phyloP scores from a whole-genome alignment of 257 asterid species.

The Coffea eugenioides region DNA sequence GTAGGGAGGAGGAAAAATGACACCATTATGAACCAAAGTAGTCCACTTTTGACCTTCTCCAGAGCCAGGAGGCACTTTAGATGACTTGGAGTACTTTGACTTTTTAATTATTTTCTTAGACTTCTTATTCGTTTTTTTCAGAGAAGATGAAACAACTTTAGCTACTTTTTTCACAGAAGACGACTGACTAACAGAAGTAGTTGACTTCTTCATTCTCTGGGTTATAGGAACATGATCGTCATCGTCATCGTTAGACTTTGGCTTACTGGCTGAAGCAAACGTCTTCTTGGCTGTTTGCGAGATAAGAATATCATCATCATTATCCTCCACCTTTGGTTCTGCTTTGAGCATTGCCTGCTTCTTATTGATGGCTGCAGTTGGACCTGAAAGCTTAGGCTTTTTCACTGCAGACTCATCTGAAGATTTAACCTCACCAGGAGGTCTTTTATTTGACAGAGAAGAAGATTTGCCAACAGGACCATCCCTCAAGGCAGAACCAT shows the following conservation, averaged over 20 bases:
- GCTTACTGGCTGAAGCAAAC: slow-evolving; percentile 39
- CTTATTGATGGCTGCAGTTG: slow-evolving; percentile 31
- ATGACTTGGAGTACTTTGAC: slow-evolving; percentile 68
- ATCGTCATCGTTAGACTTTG: slow-evolving; percentile 33
- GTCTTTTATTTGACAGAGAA: slow-evolving; percentile 61
- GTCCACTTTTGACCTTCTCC: slow-evolving; percentile 99
- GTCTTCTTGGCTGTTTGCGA: slow-evolving; percentile 64
- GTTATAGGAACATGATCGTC: slow-evolving; percentile 74
- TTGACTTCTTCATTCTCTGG: slow-evolving; percentile 56
- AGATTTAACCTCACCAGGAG: slow-evolving; percentile 48
- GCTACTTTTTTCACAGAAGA: slow-evolving; percentile 35
- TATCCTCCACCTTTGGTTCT: slow-evolving; percentile 65
- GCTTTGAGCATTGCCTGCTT: slow-evolving; percentile 49
- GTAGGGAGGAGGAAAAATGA: slow-evolving; percentile 95
- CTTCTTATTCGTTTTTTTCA: slow-evolving; percentile 46
- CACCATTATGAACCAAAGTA: slow-evolving; percentile 89
- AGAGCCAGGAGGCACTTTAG: slow-evolving; percentile 77
- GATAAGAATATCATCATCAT: slow-evolving; percentile 75
- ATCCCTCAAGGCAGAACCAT: slow-evolving; percentile 55
- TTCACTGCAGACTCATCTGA: slow-evolving; percentile 44
- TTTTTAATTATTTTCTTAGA: slow-evolving; percentile 54
- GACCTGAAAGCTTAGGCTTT: slow-evolving; percentile 64
- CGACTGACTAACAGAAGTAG: slow-evolving; percentile 47
- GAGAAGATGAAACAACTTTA: slow-evolving; percentile 40
- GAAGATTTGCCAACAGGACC: slow-evolving; percentile 41